Base-by-base conservation (phyloP, 2,329 filamentous ascomycete genomes). In the Akanthomyces muscarius region DNA sequence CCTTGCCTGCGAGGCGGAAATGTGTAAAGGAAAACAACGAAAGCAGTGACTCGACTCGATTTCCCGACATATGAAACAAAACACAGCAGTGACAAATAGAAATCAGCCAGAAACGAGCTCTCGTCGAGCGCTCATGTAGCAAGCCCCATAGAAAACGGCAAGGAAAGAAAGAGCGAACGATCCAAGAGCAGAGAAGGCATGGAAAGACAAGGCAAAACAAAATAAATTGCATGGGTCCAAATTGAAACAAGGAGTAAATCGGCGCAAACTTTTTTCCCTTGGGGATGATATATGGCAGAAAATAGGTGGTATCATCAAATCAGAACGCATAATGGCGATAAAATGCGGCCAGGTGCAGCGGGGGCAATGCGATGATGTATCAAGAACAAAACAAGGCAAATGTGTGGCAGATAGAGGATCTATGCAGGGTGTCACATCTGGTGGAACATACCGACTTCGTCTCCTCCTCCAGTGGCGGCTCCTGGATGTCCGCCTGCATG, bases 401-500 rank as follows among this genome's bases (percentile, higher is more conserved):
- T 70, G 73, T 59, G 50, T 76, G 77, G 80, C 76, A 79, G 67
- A 72, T 73, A 68, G 68, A 71, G 64, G 61, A 54, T 66, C 68
- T 67, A 71, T 71, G 63, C 30, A 64, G 51, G 47, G 47, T 59
- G 84, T 91, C 87, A 95, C 88, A 95, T 91, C 83, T 92, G 90
- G 84, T 92, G 89, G 83, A 93, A 97, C 92, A 96, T 97, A 96
- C 92, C 92, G 88, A 92, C 92, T 86, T 95, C 92, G 73, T 93
- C 90, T 75, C 83, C 84, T 78, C 85, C 86, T 77, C 85, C 83
- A 74, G 86, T 85, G 70, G 82, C 82, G 74, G 67, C 68, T 66
- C 74, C 66, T n/a, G 66, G 54, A 55, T 68, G 66, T 13, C 48
- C 54, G 36, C 47, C 72, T 56, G 73, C 69, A 66, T 76, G 74